Percentiles rank a stretch among this genome's conserved stretches.
These are phyloP conservation scores for Saccharata proteae DNA, from an alignment of 2,329 filamentous ascomycete species.

Conservation along the genomic window DNA sequence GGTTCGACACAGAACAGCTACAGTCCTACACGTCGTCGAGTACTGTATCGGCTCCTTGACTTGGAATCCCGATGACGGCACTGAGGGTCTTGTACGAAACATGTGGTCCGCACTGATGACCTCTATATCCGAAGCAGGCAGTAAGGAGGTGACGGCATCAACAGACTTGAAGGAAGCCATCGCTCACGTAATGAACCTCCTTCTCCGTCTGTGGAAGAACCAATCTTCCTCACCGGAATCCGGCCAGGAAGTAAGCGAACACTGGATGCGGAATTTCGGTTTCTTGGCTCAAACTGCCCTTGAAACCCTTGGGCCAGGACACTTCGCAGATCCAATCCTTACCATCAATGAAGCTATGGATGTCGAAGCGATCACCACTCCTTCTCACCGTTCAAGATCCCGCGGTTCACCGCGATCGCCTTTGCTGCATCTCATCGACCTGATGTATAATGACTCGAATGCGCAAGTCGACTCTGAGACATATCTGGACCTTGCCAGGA, in stretches of 20 bases:
- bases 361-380: constrained; percentile 52
- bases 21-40: constrained; percentile 52
- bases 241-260: constrained; percentile 18
- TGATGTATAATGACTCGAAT: constrained; percentile 39
- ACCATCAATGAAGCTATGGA: constrained; percentile 43
- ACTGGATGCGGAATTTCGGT: constrained; percentile 38
- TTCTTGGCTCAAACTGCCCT: constrained; percentile 41
- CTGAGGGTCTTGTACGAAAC: constrained; percentile 38
- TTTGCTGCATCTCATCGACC: constrained; percentile 52
- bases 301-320: constrained; percentile 35
- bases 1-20: constrained; percentile 59
- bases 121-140: constrained; percentile 54
- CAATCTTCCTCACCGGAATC: constrained; percentile 31
- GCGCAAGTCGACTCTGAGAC: too few species aligned
- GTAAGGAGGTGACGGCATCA: constrained; percentile 83
- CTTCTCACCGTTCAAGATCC: constrained; percentile 45
- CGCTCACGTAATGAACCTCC: constrained; percentile 54
- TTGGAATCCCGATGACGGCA: constrained; percentile 28
- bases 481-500: background rate
- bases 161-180: constrained; percentile 72
- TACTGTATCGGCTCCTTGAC: constrained; percentile 38
- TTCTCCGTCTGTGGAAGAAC: constrained; percentile 56
- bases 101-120: constrained; percentile 52
- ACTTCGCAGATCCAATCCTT: constrained; percentile 39
- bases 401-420: constrained; percentile 44